Conservation (phyloP, 1,284 basidiomycete genomes). For the Ustilago lituana region DNA sequence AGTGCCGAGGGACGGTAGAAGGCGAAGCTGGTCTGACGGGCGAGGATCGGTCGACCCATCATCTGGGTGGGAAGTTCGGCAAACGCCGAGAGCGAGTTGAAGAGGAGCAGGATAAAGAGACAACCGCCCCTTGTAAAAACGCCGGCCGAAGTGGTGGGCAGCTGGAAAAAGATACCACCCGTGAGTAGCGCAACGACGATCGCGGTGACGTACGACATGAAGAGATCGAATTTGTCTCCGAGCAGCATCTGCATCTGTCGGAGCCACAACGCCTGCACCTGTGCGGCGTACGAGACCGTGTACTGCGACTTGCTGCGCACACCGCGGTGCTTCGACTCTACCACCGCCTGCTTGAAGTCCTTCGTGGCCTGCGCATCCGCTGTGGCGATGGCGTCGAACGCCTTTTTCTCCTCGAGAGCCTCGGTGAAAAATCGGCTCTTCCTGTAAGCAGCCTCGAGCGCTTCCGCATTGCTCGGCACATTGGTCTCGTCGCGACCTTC, state of each 20-base stretch:
- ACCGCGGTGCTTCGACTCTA: conserved; percentile 81
- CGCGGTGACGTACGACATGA: conserved; percentile 68
- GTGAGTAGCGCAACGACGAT: conserved; percentile 77
- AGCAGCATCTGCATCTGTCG: conserved; percentile 81
- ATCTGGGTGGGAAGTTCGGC: conserved; percentile 57
- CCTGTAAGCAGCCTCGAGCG: conserved; percentile 77
- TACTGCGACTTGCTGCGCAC: conserved; percentile 86
- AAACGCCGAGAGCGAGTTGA: conserved; percentile 69
- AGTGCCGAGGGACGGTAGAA: conserved; percentile 65
- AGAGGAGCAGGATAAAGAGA: conserved; percentile 73
- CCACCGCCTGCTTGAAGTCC: conserved; percentile 78
- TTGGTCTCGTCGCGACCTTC: conserved; percentile 74
- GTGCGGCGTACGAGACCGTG: conserved; percentile 74
- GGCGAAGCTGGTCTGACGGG: conserved; percentile 53
- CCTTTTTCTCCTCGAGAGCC: conserved; percentile 71
- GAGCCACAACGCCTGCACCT: conserved; percentile 73
- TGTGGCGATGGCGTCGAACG: conserved; percentile 76
- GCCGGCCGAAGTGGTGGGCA: conserved; percentile 69
- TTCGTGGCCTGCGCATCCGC: conserved; percentile 73
- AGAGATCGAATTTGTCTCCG: conserved; percentile 84
- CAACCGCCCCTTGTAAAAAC: conserved; percentile 84
- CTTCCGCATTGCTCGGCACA: conserved; percentile 79
- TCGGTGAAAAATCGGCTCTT: conserved; percentile 71
- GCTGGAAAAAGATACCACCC: conserved; percentile 81
- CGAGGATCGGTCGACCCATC: conserved; percentile 53